Evolutionary conservation across 306 rosid species (phyloP).

Genomic region (Lathyrus tuberosus): DNA sequence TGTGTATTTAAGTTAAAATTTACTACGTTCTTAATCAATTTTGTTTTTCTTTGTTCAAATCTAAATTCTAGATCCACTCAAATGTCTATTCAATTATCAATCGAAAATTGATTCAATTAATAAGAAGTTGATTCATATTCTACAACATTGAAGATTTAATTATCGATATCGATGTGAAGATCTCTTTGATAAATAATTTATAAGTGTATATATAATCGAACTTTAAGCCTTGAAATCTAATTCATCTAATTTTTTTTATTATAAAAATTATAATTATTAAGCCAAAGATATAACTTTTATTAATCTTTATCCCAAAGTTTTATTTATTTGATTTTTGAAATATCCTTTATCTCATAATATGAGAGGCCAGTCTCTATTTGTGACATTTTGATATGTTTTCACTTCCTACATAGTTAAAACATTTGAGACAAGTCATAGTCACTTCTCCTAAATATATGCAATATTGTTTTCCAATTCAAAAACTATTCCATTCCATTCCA

Average conservation of each 20-base stretch:
- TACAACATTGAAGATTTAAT: too few species aligned
- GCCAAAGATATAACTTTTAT: not conserved
- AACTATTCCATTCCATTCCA: not conserved
- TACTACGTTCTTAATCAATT: too few species aligned
- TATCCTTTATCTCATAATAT: not conserved
- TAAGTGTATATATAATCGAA: too few species aligned
- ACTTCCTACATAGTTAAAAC: slow-evolving; percentile 11
- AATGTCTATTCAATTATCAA: too few species aligned
- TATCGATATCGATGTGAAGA: too few species aligned
- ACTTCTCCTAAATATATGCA: slow-evolving; percentile 8
- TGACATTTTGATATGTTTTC: not conserved
- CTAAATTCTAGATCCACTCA: too few species aligned
- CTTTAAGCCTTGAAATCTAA: too few species aligned
- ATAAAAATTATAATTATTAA: not conserved
- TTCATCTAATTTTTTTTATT: too few species aligned
- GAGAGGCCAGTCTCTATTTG: not conserved
- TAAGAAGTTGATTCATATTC: too few species aligned
- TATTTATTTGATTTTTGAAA: not conserved
- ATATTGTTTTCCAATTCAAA: slow-evolving; percentile 6
- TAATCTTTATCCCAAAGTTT: not conserved
- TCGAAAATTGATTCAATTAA: too few species aligned
- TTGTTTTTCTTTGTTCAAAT: not conserved
- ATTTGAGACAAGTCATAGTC: not conserved
- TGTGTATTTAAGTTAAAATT: too few species aligned
- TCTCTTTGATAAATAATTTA: too few species aligned